Evolutionary conservation across 2,329 filamentous ascomycete species (phyloP).

Genomic region (Diaporthe australafricana): DNA sequence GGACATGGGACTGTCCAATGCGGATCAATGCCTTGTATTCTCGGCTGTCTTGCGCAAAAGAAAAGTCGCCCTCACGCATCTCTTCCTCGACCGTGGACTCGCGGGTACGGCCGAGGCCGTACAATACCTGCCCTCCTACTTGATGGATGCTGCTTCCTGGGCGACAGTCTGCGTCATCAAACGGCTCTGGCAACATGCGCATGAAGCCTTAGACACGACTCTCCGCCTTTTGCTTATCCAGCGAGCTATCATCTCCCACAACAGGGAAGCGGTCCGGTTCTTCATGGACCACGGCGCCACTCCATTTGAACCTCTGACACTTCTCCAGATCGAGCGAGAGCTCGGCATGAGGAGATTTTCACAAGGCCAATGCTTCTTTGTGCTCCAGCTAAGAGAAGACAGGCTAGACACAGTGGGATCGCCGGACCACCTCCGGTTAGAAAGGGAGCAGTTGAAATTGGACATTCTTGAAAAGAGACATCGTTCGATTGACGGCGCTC

Average conservation of each 20-base stretch:
- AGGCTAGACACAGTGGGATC: background rate
- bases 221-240: background rate
- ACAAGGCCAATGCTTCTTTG: too few relatives aligned
- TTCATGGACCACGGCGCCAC: background rate
- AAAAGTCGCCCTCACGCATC: background rate
- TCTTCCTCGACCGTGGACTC: background rate
- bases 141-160: background rate
- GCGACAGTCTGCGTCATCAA: background rate
- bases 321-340: background rate
- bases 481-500: background rate
- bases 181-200: background rate
- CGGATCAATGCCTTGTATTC: background rate
- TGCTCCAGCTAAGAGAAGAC: background rate
- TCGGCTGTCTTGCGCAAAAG: background rate
- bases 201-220: background rate
- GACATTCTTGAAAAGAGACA: fast-evolving
- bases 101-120: background rate
- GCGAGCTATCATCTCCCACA: background rate
- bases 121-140: background rate
- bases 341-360: fast-evolving
- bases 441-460: background rate
- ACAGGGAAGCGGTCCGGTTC: background rate
- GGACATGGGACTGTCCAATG: background rate
- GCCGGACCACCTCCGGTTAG: fast-evolving
- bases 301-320: background rate